Percentiles rank a stretch among this genome's conserved stretches.
Conservation (phyloP, 2,329 filamentous ascomycete species). For the Fusarium sp. region DNA sequence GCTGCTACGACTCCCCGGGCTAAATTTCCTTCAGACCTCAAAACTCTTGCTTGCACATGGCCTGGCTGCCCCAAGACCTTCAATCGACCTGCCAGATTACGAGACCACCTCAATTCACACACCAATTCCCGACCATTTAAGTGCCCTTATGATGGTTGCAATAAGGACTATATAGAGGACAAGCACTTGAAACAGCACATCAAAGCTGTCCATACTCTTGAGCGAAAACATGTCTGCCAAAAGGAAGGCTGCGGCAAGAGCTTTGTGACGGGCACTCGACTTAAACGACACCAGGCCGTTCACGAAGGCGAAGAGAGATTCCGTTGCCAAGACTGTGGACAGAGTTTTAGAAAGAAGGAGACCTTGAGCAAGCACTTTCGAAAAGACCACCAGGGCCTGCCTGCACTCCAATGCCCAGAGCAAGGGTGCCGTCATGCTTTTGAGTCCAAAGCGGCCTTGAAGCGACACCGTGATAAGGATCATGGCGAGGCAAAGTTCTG, state of each 20-base stretch:
- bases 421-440: slow-evolving; percentile 73
- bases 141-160: slow-evolving; percentile 75
- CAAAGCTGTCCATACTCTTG: slow-evolving; percentile 79
- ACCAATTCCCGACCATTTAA: slow-evolving; percentile 83
- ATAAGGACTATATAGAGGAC: slow-evolving; percentile 85
- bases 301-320: slow-evolving; percentile 80
- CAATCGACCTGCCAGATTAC: slow-evolving; percentile 83
- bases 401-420: slow-evolving; percentile 76
- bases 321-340: slow-evolving; percentile 77
- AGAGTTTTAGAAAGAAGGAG: slow-evolving; percentile 87
- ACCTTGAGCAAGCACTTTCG: slow-evolving; percentile 86
- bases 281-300: slow-evolving; percentile 79
- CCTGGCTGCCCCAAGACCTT: slow-evolving; percentile 82
- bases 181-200: slow-evolving; percentile 89
- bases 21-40: slow-evolving; percentile 75
- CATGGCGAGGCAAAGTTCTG: slow-evolving; percentile 78
- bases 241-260: slow-evolving; percentile 78
- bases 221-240: slow-evolving; percentile 76
- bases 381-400: slow-evolving; percentile 75
- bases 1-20: slow-evolving; percentile 54
- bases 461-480: slow-evolving; percentile 73
- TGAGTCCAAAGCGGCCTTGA: slow-evolving; percentile 75
- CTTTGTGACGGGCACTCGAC: slow-evolving; percentile 81
- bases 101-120: slow-evolving; percentile 84
- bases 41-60: slow-evolving; percentile 80